Base-by-base conservation (phyloP, 2,329 filamentous ascomycete species). In the Fusarium duplospermum region DNA sequence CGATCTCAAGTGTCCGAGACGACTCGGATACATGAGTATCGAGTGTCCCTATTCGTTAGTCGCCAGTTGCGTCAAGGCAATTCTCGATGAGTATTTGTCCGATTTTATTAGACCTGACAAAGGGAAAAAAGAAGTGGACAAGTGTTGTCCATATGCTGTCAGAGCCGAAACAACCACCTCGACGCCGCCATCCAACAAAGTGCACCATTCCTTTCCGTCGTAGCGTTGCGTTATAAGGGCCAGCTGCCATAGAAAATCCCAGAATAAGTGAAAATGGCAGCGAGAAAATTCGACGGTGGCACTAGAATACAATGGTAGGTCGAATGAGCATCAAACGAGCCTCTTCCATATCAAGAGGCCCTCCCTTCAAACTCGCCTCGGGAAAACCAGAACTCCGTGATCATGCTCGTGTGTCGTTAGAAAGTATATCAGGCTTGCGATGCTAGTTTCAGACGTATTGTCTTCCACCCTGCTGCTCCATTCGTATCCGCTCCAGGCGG, bases 401-500 rank as follows among this genome's bases (percentile, higher is more conserved):
- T 81, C 80, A 81, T 81, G 80, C 77, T 78, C 77, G 74, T 78
- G 66, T 77, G 74, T 80, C 79, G 72, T 81, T 76, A 80, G 75
- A 57, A 59, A 59, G 62, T 68, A 64, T 74, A 62, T 63, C 67
- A 66, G 64, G 64, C 62, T 67, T 60, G 47, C 62, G 68, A 67
- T 58, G 64, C 70, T 62, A 67, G 66, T 31, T 70, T 80, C 80
- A 79, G 73, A 75, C 72, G 72, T 74, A 79, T 64, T 76, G 67
- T 45, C 73, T 75, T 33, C 58, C 42, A 42, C 70, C 73, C 64
- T 86, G 83, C 67, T 84, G 82, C 61, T 87, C 83, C 76, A 78
- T 69, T 67, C 85, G 84, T 80, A 86, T 83, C 73, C 87, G 85
- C 77, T 89, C 88, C 66, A 86, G 79, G 40, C 89, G 86, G 69